Evolutionary conservation across 2,329 filamentous ascomycete species (phyloP).

Genomic region (Pseudogymnoascus destructans): DNA sequence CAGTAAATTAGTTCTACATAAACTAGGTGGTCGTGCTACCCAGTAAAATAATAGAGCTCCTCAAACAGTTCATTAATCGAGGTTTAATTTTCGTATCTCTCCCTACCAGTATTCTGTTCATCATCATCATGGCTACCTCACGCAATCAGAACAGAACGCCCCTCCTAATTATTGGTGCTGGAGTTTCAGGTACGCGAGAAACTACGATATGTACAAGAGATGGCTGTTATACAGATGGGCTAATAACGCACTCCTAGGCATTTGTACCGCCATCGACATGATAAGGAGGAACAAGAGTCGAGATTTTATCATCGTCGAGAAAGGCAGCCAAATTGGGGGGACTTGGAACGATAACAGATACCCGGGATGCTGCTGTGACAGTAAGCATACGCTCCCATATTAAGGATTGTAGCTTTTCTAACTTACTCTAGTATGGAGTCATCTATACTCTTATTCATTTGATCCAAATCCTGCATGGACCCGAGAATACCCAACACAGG

Average conservation of each 20-base stretch:
- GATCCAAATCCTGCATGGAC: conserved; percentile 46
- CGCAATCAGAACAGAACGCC: conserved; percentile 2
- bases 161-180: conserved; percentile 44
- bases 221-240: not conserved
- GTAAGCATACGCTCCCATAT: conserved; percentile 18
- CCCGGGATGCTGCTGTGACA: conserved; percentile 41
- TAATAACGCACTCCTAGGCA: conserved; percentile 25
- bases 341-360: conserved; percentile 45
- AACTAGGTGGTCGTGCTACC: not conserved
- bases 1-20: not conserved
- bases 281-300: conserved; percentile 37
- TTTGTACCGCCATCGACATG: conserved; percentile 44
- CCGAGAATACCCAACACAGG: conserved; percentile 43
- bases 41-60: not conserved
- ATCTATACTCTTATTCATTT: conserved; percentile 47
- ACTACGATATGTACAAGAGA: not conserved
- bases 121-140: not conserved
- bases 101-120: not conserved
- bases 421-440: conserved; percentile 29
- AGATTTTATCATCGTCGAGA: conserved; percentile 45
- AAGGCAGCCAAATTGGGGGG: conserved; percentile 37
- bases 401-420: not conserved
- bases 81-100: not conserved
- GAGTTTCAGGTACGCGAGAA: conserved; percentile 33
- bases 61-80: not conserved